Percentiles rank a stretch among this genome's conserved stretches.
Evolutionary conservation across 148 eudicot genomes (phyloP).

Genomic region (Drosera capensis): DNA sequence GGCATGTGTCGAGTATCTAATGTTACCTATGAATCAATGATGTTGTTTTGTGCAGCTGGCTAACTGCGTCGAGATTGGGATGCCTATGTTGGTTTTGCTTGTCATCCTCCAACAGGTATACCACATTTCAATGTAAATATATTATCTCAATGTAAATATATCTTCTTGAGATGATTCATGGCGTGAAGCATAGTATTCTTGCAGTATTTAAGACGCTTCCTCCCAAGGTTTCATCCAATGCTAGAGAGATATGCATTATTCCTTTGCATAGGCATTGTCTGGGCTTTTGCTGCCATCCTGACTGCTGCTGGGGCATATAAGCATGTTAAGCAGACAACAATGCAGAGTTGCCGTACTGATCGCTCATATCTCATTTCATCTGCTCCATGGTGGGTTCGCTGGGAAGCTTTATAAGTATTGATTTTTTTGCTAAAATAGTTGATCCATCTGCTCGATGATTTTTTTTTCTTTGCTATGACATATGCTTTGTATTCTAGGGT

Average conservation of each 20-base stretch:
- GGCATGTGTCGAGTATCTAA: neutral
- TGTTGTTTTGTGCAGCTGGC: constrained; percentile 34
- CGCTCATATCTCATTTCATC: constrained; percentile 47
- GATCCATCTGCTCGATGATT: neutral
- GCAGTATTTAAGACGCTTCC: constrained; percentile 56
- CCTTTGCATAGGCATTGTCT: constrained; percentile 47
- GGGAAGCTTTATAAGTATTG: neutral
- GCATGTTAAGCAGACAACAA: constrained; percentile 28
- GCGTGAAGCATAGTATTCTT: constrained; percentile 6
- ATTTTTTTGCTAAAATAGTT: neutral
- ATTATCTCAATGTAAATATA: neutral
- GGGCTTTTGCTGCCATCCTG: constrained; percentile 91
- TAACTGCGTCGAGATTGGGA: constrained; percentile 77
- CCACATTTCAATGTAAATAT: constrained; percentile 2
- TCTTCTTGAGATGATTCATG: neutral
- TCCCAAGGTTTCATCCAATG: constrained; percentile 17
- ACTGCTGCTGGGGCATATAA: constrained; percentile 86
- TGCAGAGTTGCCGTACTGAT: constrained; percentile 68
- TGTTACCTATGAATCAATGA: neutral
- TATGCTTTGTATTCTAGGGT: constrained; percentile 29
- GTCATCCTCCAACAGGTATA: constrained; percentile 63
- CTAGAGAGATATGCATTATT: constrained; percentile 86
- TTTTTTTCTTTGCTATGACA: neutral
- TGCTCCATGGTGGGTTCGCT: constrained; percentile 85
- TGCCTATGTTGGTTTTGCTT: constrained; percentile 68